Evolutionary conservation across 192 early-diverging fungal species (phyloP).

Genomic region (Mortierella claussenii): DNA sequence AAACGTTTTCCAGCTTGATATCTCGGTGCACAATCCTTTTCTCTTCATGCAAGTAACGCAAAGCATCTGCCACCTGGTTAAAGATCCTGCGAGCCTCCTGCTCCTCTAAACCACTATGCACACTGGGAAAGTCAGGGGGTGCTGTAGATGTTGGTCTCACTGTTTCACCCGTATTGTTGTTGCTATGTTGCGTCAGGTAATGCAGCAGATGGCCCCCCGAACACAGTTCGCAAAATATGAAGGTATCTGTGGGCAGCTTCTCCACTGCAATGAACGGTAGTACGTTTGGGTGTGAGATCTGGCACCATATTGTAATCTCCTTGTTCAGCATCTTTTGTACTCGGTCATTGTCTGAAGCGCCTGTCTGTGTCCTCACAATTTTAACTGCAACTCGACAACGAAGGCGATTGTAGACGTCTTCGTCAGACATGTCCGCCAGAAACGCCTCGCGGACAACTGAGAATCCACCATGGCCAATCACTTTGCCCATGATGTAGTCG

Average conservation of each 20-base stretch:
- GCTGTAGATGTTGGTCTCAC: not conserved
- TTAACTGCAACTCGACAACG: conserved; percentile 70
- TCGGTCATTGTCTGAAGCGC: conserved; percentile 48
- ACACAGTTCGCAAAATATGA: conserved; percentile 78
- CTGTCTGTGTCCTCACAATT: conserved; percentile 66
- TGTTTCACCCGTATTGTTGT: not conserved
- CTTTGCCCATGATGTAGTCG: conserved; percentile 71
- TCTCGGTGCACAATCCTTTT: conserved; percentile 86
- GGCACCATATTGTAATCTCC: conserved; percentile 76
- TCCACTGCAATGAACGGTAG: conserved; percentile 72
- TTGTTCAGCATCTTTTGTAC: conserved; percentile 65
- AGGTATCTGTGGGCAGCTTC: conserved; percentile 74
- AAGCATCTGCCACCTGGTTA: conserved; percentile 76
- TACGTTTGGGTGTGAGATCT: conserved; percentile 75
- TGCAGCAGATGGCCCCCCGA: conserved; percentile 70
- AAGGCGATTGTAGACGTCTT: not conserved
- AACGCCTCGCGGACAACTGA: conserved; percentile 77
- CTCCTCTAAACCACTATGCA: conserved; percentile 58
- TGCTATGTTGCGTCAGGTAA: conserved; percentile 56
- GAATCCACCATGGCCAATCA: conserved; percentile 82
- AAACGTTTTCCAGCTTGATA: conserved; percentile 93
- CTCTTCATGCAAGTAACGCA: conserved; percentile 84
- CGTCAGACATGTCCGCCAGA: conserved; percentile 22
- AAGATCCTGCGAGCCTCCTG: conserved; percentile 68
- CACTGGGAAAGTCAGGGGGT: not conserved